phyloP scores from a whole-genome alignment of 257 asterid species.

The Paraleonurus japonicus region DNA sequence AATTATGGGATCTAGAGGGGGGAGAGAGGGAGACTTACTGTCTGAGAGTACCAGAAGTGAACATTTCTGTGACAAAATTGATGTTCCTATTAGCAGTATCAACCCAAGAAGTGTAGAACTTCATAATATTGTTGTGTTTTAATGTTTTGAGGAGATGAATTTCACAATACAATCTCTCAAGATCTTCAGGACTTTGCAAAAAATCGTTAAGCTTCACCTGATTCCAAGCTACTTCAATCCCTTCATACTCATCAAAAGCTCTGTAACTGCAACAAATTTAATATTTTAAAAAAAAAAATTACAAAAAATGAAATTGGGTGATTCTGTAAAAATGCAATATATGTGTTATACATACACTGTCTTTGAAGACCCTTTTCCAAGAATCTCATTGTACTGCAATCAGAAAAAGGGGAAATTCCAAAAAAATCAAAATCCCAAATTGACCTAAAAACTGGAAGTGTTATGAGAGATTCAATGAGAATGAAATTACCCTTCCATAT shows the following conservation, averaged over 20 bases:
- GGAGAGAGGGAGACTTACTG: conserved; percentile 58
- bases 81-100: conserved; percentile 82
- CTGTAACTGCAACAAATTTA: conserved; percentile 53
- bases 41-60: conserved; percentile 96
- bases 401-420: conserved; percentile 13
- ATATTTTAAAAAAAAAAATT: background rate
- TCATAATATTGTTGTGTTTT: conserved; percentile 85
- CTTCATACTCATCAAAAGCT: conserved; percentile 97
- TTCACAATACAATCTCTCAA: conserved; percentile 88
- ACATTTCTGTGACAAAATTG: conserved; percentile 96
- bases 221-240: conserved; percentile 98
- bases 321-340: background rate
- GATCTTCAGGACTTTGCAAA: conserved; percentile 88
- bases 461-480: background rate
- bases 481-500: conserved; percentile 78
- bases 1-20: background rate
- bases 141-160: conserved; percentile 86
- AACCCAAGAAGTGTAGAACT: conserved; percentile 91
- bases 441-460: background rate
- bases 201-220: conserved; percentile 87
- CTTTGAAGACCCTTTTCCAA: conserved; percentile 94
- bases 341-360: conserved; percentile 60
- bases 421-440: conserved; percentile 10
- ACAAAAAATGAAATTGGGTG: background rate
- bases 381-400: conserved; percentile 92